Evolutionary conservation across 805 yeast species (phyloP).

Genomic region (Metschnikowia lunata): DNA sequence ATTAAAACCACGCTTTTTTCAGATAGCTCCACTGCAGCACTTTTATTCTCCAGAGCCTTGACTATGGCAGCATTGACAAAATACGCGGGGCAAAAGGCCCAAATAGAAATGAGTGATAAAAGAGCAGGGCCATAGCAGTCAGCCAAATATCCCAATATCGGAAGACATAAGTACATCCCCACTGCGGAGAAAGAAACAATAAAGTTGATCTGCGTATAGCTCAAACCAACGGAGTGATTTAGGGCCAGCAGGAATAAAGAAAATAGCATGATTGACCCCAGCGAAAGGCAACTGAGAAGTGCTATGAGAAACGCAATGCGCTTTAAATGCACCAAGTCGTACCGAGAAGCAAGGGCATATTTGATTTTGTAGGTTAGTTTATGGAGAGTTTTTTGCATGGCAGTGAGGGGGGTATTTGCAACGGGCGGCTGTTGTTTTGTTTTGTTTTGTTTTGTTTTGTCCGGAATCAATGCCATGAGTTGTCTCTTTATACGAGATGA

Average conservation of each 20-base stretch:
- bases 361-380: conserved; percentile 42
- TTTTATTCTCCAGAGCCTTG: conserved; percentile 4
- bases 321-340: conserved; percentile 42
- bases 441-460: too few species aligned
- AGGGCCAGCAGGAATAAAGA: conserved; percentile 75
- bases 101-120: conserved; percentile 55
- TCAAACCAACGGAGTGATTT: conserved; percentile 51
- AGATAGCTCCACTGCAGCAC: conserved; percentile 1
- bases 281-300: conserved; percentile 60
- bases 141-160: conserved; percentile 74
- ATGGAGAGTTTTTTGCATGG: conserved; percentile 13
- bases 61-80: conserved; percentile 31
- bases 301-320: conserved; percentile 53
- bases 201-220: conserved; percentile 62
- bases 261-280: conserved; percentile 80
- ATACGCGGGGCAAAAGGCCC: conserved; percentile 69
- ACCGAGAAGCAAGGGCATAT: conserved; percentile 35
- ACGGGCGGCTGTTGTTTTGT: too few species aligned
- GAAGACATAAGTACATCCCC: conserved; percentile 84
- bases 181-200: conserved; percentile 70
- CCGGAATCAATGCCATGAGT: too few species aligned
- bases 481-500: too few species aligned
- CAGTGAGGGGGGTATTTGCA: too few species aligned
- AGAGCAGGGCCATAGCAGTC: conserved; percentile 83
- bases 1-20: conserved; percentile 39